Percentiles rank a stretch among this genome's conserved stretches.
These are phyloP conservation scores for Cichorium intybus DNA, from an alignment of 140 eudicot species.

Conservation along the genomic window DNA sequence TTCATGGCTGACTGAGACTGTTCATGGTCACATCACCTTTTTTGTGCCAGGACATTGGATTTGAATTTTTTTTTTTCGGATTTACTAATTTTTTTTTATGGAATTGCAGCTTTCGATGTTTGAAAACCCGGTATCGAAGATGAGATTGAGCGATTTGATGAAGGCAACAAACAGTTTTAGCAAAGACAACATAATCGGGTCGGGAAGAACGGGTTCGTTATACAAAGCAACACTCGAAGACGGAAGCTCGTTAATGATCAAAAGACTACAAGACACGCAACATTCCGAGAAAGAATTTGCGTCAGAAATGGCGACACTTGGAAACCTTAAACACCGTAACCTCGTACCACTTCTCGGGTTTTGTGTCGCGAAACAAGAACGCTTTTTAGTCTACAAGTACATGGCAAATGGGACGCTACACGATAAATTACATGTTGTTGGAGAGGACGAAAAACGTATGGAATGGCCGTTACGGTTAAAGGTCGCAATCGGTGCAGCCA, in stretches of 20 bases:
- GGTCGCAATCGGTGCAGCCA: constrained; percentile 54
- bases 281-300: constrained; percentile 60
- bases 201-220: constrained; percentile 55
- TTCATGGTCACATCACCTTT: background rate
- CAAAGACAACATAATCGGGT: constrained; percentile 51
- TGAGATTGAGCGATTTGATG: constrained; percentile 67
- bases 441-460: constrained; percentile 23
- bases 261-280: constrained; percentile 56
- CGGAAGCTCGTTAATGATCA: constrained; percentile 49
- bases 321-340: constrained; percentile 52
- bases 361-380: constrained; percentile 57
- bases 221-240: constrained; percentile 58
- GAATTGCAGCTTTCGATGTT: constrained; percentile 59
- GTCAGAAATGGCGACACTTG: constrained; percentile 61
- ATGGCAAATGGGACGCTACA: constrained; percentile 54
- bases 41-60: too few relatives aligned
- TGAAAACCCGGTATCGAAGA: constrained; percentile 53
- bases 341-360: constrained; percentile 65
- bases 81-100: background rate
- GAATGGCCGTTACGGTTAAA: constrained; percentile 62
- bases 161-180: constrained; percentile 59
- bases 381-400: constrained; percentile 54
- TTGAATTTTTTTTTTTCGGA: background rate
- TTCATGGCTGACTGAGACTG: too few relatives aligned
- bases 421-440: constrained; percentile 39